Evolutionary conservation across 225 moss, liverwort and hornwort genomes (phyloP).

Genomic region (Ulota crispa): DNA sequence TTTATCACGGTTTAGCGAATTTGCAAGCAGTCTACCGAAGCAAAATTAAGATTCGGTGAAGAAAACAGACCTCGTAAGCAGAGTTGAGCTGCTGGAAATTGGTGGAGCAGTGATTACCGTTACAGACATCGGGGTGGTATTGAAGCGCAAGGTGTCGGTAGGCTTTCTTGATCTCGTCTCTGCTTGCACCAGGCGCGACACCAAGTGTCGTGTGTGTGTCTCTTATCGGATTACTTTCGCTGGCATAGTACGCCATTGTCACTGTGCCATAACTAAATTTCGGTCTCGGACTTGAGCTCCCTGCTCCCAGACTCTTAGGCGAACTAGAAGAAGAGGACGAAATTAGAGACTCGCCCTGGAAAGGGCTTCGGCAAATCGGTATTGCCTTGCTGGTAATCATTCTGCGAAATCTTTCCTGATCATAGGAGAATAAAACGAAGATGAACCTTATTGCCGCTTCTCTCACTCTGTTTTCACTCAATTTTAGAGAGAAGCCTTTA

Average conservation of each 20-base stretch:
- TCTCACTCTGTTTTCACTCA: not conserved
- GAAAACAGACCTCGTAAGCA: constrained; percentile 48
- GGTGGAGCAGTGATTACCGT: constrained; percentile 47
- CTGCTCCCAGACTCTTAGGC: constrained; percentile 25
- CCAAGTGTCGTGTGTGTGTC: constrained; percentile 49
- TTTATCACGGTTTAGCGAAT: no score
- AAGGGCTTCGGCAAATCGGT: constrained; percentile 33
- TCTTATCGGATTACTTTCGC: not conserved
- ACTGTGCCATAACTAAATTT: constrained; percentile 26
- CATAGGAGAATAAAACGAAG: not conserved
- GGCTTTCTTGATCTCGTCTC: constrained; percentile 55
- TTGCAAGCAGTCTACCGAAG: not conserved
- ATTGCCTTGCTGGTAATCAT: constrained; percentile 45
- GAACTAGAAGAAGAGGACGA: constrained; percentile 24
- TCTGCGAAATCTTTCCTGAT: not conserved
- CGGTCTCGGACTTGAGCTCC: constrained; percentile 23
- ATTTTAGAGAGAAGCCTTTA: not conserved
- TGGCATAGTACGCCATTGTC: constrained; percentile 27
- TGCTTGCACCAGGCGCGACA: constrained; percentile 41
- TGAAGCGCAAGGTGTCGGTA: constrained; percentile 60
- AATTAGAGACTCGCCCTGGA: constrained; percentile 41
- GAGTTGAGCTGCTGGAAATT: constrained; percentile 53
- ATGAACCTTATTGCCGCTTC: not conserved
- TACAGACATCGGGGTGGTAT: constrained; percentile 72
- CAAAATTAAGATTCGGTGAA: not conserved